Base-by-base conservation (phyloP, 139 green algal species). In the Tetraselmis chui region DNA sequence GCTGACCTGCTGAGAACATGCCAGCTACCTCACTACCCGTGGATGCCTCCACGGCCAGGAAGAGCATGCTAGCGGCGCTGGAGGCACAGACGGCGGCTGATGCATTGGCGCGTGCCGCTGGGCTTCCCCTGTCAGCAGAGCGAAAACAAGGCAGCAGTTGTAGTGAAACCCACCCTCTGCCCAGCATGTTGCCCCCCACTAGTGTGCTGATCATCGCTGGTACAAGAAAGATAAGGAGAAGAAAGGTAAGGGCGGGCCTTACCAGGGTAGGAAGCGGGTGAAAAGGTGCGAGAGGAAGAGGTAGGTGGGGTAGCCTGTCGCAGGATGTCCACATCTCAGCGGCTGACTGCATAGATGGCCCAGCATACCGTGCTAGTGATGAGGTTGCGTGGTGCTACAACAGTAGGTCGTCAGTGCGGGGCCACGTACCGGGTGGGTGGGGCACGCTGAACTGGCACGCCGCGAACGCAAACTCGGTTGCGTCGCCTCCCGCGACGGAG, bases 401-500 rank as follows among this genome's bases (percentile, higher is more conserved):
- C 59, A 75, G 59, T 22, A 23, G 22, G 59, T 75, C 23, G 22
- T 22, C 23, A 23, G 59, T 23, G 23, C 23, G 59, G 59, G 23
- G 59, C 59, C 22, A 22, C n/a, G n/a, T n/a, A n/a, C n/a, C 76
- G 26, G 79, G 79, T n/a, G 81, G 81, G 76, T 85, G 81, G n/a
- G 76, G 28, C 23, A 81, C 81, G 26, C 81, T 45, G 24, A 78
- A 29, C 76, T 85, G 81, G 76, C 81, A 85, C 18, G 75, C 76
- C 29, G 27, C 28, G 75, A 81, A 81, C 31, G 77, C 75, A 23
- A 85, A 32, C 76, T 85, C 81, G 23, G 81, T 85, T 1, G 81
- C 81, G 29, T 85, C 81, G 28, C 81, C 81, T 27, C 81, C 81
- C 26, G 76, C 24, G 30, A 85, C 80, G 76, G 75, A 75, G 45